phyloP scores from a whole-genome alignment of 2,329 filamentous ascomycete species.

The Eutypa lata region DNA sequence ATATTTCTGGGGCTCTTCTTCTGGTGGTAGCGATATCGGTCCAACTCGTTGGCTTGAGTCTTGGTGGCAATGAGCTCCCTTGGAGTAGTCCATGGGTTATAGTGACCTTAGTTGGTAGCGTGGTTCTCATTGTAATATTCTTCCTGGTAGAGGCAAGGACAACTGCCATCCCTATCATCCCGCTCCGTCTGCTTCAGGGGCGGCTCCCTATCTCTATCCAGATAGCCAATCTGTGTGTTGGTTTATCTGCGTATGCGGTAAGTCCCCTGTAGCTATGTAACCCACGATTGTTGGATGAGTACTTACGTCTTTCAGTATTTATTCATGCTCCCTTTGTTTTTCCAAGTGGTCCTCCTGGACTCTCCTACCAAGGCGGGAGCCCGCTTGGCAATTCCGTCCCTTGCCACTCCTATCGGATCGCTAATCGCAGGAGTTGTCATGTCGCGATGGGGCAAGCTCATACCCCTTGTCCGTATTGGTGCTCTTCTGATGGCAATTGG shows the following conservation, averaged over 20 bases:
- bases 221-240: conserved; percentile 57
- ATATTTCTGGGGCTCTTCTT: conserved; percentile 54
- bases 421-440: conserved; percentile 57
- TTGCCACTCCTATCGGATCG: conserved; percentile 57
- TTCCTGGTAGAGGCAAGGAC: conserved; percentile 46
- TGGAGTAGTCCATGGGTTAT: conserved; percentile 51
- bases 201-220: conserved; percentile 52
- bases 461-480: conserved; percentile 49
- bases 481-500: conserved; percentile 51
- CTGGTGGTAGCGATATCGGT: conserved; percentile 56
- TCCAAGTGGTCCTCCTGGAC: conserved; percentile 63
- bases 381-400: conserved; percentile 60
- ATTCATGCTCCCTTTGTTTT: conserved; percentile 69
- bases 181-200: conserved; percentile 54
- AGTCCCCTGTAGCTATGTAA: conserved; percentile 21
- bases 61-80: conserved; percentile 53
- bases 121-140: conserved; percentile 42
- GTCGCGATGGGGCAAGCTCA: conserved; percentile 51
- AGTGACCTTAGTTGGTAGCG: conserved; percentile 39
- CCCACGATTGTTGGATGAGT: conserved; percentile 3
- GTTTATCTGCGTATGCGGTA: conserved; percentile 61
- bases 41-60: conserved; percentile 53
- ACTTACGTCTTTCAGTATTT: conserved; percentile 43
- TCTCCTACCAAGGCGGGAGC: conserved; percentile 62
- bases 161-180: conserved; percentile 51